These are phyloP conservation scores for Podospora fimiseda DNA, from an alignment of 495 filamentous ascomycete species.

Conservation along the genomic window DNA sequence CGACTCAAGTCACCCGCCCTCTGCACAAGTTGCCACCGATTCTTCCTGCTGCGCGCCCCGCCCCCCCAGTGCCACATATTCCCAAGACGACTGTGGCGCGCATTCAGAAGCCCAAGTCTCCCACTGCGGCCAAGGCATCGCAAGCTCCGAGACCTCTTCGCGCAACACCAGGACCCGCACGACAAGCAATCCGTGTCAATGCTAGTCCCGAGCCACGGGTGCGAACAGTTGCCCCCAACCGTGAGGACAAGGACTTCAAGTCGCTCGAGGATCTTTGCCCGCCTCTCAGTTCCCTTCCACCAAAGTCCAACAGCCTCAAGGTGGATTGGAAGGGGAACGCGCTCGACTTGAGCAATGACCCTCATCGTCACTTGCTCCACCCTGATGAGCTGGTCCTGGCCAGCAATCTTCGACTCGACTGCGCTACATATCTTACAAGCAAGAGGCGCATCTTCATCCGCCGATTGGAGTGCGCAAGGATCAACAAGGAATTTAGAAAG, in stretches of 20 bases:
- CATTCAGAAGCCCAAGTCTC: conserved; percentile 31
- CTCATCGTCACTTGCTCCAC: conserved; percentile 69
- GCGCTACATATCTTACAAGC: conserved; percentile 87
- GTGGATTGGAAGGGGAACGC: conserved; percentile 82
- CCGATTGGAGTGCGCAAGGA: conserved; percentile 59
- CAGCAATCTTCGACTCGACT: conserved; percentile 73
- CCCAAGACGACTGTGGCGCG: conserved; percentile 43
- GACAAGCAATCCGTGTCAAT: conserved; percentile 36
- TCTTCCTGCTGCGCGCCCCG: conserved; percentile 37
- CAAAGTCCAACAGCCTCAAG: conserved; percentile 61
- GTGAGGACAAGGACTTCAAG: conserved; percentile 85
- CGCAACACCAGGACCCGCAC: conserved; percentile 20
- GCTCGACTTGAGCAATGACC: conserved; percentile 73
- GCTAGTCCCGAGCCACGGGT: conserved; percentile 39
- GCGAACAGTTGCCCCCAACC: conserved; percentile 45
- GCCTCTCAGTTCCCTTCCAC: conserved; percentile 56
- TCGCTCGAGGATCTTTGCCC: conserved; percentile 74
- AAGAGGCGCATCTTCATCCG: conserved; percentile 89
- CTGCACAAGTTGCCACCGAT: conserved; percentile 29
- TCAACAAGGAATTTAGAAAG: conserved; percentile 87
- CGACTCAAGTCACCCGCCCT: conserved; percentile 22
- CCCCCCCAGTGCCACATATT: conserved; percentile 26
- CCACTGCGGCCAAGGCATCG: conserved; percentile 15
- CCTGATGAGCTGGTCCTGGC: conserved; percentile 74
- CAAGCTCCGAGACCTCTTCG: conserved; percentile 26